These are phyloP conservation scores for Protomyces gravidus DNA, from an alignment of 1,139 yeast species.

Conservation along the genomic window DNA sequence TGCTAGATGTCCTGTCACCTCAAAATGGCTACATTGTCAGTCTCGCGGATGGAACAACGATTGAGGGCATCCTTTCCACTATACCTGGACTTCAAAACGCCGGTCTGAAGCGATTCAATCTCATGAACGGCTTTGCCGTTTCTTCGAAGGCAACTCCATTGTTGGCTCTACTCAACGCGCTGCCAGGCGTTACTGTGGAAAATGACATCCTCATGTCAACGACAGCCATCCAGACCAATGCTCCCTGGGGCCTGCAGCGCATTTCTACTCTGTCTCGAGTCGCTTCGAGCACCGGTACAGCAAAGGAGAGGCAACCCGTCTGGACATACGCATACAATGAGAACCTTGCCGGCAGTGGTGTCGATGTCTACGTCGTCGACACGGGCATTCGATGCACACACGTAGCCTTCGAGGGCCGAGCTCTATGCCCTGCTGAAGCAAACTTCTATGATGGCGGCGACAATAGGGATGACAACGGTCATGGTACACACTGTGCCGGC, in stretches of 20 bases:
- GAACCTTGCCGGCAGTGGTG: slow-evolving; percentile 84
- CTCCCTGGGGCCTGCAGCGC: slow-evolving; percentile 96
- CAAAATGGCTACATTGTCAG: not conserved
- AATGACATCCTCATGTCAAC: slow-evolving; percentile 71
- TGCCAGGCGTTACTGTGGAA: slow-evolving; percentile 75
- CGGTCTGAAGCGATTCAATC: not conserved
- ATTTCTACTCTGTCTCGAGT: slow-evolving; percentile 80
- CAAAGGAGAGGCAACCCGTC: slow-evolving; percentile 37
- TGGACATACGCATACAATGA: slow-evolving; percentile 65
- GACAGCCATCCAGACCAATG: slow-evolving; percentile 44
- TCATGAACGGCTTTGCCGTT: not conserved
- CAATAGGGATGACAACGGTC: slow-evolving; percentile 88
- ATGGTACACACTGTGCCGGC: slow-evolving; percentile 62
- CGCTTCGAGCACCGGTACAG: slow-evolving; percentile 72
- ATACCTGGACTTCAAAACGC: not conserved
- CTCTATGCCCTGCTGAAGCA: slow-evolving; percentile 85
- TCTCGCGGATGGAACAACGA: not conserved
- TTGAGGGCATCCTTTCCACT: not conserved
- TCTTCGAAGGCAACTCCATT: slow-evolving; percentile 48
- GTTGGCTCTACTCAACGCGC: slow-evolving; percentile 62
- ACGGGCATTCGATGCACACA: slow-evolving; percentile 83
- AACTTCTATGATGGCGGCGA: slow-evolving; percentile 76
- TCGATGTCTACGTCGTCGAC: slow-evolving; percentile 78
- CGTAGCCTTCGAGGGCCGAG: slow-evolving; percentile 84
- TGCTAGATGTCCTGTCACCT: not conserved